A percentile compares a stretch with the other conserved stretches of the same genome.
These are phyloP conservation scores for Sporothrix euskadiensis DNA, from an alignment of 2,329 filamentous ascomycete genomes.

Conservation along the genomic window DNA sequence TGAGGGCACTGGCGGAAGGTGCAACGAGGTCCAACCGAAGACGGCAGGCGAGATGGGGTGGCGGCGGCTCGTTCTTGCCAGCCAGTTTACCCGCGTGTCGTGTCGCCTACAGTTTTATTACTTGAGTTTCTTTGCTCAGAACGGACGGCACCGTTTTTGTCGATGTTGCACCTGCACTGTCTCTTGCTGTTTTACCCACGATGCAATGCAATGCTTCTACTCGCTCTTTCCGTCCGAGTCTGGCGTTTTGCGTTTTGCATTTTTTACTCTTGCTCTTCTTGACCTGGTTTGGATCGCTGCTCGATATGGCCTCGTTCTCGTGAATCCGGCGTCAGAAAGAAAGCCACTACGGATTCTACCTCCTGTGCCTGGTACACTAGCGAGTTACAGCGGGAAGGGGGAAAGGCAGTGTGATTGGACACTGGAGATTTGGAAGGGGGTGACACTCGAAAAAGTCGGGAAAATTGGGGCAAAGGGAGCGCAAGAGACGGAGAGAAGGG, in stretches of 20 bases:
- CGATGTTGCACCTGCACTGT: not conserved
- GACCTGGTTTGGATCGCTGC: conserved; percentile 2
- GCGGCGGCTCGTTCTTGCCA: conserved; percentile 14
- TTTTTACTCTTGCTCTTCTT: conserved; percentile 4
- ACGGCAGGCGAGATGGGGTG: conserved; percentile 8
- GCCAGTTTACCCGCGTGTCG: conserved; percentile 5
- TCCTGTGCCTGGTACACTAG: conserved; percentile 27
- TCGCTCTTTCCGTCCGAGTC: not conserved
- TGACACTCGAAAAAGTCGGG: conserved; percentile 12
- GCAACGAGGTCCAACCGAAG: conserved; percentile 11
- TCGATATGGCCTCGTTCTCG: conserved; percentile 11
- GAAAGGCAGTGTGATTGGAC: conserved; percentile 24
- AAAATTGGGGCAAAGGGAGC: conserved; percentile 23
- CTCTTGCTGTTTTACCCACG: not conserved
- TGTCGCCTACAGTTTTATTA: not conserved
- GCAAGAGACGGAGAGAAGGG: not conserved
- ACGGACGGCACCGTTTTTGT: not conserved
- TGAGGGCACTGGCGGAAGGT: not conserved
- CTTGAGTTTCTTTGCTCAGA: not conserved
- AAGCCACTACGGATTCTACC: conserved; percentile 20
- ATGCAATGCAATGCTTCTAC: not conserved
- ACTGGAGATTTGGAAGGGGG: conserved; percentile 22
- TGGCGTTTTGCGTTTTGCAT: conserved; percentile 13
- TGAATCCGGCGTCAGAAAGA: conserved; percentile 26
- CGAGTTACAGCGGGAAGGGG: conserved; percentile 26